Percentiles rank a stretch among this genome's conserved stretches.
Evolutionary conservation across 306 rosid species (phyloP).

Genomic region (Castanea sativa): DNA sequence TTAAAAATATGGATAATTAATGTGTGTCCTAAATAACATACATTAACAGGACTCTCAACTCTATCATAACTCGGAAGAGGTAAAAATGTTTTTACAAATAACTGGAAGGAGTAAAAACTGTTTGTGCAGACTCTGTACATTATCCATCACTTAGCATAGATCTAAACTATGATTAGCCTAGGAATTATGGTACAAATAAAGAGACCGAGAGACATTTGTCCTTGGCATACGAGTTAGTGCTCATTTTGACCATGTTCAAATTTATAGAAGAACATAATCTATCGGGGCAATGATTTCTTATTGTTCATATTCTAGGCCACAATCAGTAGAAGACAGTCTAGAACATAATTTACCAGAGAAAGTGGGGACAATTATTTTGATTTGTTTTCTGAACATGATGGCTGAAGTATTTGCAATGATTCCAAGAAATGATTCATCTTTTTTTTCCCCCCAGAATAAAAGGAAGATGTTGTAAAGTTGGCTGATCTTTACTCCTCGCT

Average conservation of each 20-base stretch:
- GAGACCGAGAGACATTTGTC: not conserved
- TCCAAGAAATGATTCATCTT: too few relatives aligned
- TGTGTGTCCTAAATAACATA: too few relatives aligned
- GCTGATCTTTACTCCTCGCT: too few relatives aligned
- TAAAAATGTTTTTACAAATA: too few relatives aligned
- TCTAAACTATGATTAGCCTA: not conserved
- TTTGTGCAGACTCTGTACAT: not conserved
- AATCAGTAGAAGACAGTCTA: not conserved
- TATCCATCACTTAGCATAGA: not conserved
- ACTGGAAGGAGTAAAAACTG: not conserved
- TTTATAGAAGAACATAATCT: too few relatives aligned
- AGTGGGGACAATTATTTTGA: not conserved
- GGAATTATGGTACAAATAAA: not conserved
- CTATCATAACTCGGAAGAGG: too few relatives aligned
- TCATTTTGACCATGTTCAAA: not conserved
- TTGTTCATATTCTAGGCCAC: not conserved
- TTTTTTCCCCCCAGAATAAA: too few relatives aligned
- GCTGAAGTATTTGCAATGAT: too few relatives aligned
- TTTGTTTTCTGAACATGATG: not conserved
- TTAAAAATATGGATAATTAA: too few relatives aligned
- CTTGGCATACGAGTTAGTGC: not conserved
- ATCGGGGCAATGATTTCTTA: not conserved
- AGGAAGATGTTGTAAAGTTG: too few relatives aligned
- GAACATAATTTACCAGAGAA: not conserved
- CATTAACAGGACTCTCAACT: too few relatives aligned